Evolutionary conservation across 2,329 filamentous ascomycete genomes (phyloP).

Genomic region (Fusarium sp.): DNA sequence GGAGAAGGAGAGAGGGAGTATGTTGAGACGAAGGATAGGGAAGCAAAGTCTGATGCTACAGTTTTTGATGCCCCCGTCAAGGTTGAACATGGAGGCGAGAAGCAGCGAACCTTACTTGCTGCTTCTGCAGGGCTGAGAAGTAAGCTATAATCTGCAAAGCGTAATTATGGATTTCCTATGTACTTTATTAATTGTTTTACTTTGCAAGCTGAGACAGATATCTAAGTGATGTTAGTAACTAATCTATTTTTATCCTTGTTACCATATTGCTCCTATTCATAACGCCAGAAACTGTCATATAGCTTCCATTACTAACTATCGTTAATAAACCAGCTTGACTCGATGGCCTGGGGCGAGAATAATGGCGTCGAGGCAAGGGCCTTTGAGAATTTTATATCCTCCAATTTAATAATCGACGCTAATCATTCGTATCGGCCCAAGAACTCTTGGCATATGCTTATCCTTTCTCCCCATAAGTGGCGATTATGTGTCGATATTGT

Average conservation of each 20-base stretch:
- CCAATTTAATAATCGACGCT: neutral
- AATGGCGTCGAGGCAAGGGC: neutral
- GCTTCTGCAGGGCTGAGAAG: neutral
- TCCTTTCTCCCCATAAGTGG: neutral
- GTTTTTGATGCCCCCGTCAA: constrained; percentile 19
- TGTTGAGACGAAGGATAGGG: constrained; percentile 51
- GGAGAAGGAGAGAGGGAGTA: constrained; percentile 59
- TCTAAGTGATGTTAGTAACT: neutral
- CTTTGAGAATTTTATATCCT: neutral
- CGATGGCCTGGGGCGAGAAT: neutral
- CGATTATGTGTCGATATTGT: neutral
- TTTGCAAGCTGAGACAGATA: neutral
- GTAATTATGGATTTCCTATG: neutral
- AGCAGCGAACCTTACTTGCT: constrained; percentile 10
- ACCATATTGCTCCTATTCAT: neutral
- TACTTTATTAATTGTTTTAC: neutral
- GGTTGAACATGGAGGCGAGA: constrained; percentile 23
- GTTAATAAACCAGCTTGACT: constrained; percentile 11
- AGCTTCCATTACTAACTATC: neutral
- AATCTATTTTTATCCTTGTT: no score
- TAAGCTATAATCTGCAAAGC: neutral
- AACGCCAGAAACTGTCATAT: neutral
- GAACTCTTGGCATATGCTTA: neutral
- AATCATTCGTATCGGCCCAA: neutral
- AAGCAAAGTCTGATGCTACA: constrained; percentile 38